Conservation (phyloP, 257 asterid species). For the Plantago ovata region DNA sequence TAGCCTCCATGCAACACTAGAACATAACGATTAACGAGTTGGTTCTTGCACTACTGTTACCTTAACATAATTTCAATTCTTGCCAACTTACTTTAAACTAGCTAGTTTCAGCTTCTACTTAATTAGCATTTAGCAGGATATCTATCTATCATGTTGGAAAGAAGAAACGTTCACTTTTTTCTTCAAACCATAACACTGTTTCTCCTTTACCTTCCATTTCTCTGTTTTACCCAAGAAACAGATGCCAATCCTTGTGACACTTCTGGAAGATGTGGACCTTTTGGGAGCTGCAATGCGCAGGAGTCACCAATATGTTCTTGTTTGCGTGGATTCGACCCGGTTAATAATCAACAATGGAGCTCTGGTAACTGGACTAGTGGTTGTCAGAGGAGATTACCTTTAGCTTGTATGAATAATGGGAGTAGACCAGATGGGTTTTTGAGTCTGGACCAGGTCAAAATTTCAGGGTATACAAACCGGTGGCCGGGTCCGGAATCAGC, state of each 20-base stretch:
- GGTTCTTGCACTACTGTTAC: no score
- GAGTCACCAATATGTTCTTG: constrained; percentile 43
- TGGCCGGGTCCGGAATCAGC: constrained; percentile 19
- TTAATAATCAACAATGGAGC: constrained; percentile 34
- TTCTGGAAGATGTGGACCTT: constrained; percentile 40
- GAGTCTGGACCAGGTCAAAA: constrained; percentile 33
- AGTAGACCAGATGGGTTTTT: constrained; percentile 36
- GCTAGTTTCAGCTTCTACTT: no score
- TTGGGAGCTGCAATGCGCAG: constrained; percentile 41
- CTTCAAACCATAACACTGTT: no score
- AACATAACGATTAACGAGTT: no score
- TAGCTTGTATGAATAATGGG: constrained; percentile 33
- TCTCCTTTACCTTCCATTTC: no score
- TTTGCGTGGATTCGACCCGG: constrained; percentile 44
- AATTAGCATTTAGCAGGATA: no score
- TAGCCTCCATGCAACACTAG: no score
- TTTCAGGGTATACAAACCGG: constrained; percentile 37
- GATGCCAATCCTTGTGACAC: neutral
- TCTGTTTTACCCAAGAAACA: no score
- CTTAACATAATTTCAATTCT: no score
- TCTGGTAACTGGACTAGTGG: constrained; percentile 53
- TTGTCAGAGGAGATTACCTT: constrained; percentile 34
- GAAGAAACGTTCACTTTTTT: no score
- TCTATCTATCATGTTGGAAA: no score
- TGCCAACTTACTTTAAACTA: no score